A percentile compares a stretch with the other conserved stretches of the same genome.
Evolutionary conservation across 208 protist species (phyloP).

Genomic region (Crithidia bombi): DNA sequence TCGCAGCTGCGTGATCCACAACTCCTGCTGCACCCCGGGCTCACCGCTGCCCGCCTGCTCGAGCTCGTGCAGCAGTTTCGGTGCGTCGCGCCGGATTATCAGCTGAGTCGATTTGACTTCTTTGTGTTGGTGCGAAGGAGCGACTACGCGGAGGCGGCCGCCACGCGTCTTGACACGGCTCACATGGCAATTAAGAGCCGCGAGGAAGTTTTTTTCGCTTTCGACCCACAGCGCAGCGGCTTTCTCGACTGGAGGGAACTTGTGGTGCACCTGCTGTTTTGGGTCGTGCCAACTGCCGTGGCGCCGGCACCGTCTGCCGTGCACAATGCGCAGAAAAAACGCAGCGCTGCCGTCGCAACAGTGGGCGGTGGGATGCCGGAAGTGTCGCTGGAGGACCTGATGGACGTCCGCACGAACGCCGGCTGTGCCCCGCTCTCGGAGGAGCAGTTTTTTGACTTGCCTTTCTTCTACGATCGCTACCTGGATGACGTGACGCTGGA

Average conservation of each 20-base stretch:
- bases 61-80: slow-evolving; percentile 70
- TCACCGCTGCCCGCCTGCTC: slow-evolving; percentile 57
- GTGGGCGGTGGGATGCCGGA: slow-evolving; percentile 44
- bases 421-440: slow-evolving; percentile 45
- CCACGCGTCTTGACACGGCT: slow-evolving; percentile 19
- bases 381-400: slow-evolving; percentile 58
- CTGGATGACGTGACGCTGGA: slow-evolving; percentile 51
- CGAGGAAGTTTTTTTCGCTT: slow-evolving; percentile 64
- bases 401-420: slow-evolving; percentile 42
- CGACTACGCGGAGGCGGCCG: slow-evolving; percentile 64
- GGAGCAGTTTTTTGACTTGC: slow-evolving; percentile 56
- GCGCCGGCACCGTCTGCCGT: background rate
- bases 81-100: slow-evolving; percentile 72
- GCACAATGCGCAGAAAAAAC: slow-evolving; percentile 8
- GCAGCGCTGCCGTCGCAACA: background rate
- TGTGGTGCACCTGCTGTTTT: slow-evolving; percentile 85
- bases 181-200: slow-evolving; percentile 26
- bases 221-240: slow-evolving; percentile 63
- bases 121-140: slow-evolving; percentile 49
- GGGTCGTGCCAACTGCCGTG: slow-evolving; percentile 44
- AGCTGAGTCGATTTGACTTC: slow-evolving; percentile 67
- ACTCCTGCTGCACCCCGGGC: slow-evolving; percentile 59
- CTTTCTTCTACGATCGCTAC: slow-evolving; percentile 69
- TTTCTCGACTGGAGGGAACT: slow-evolving; percentile 88
- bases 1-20: slow-evolving; percentile 27